Conservation (phyloP, 2,329 filamentous ascomycete genomes). For the Furcasterigmium furcatum region DNA sequence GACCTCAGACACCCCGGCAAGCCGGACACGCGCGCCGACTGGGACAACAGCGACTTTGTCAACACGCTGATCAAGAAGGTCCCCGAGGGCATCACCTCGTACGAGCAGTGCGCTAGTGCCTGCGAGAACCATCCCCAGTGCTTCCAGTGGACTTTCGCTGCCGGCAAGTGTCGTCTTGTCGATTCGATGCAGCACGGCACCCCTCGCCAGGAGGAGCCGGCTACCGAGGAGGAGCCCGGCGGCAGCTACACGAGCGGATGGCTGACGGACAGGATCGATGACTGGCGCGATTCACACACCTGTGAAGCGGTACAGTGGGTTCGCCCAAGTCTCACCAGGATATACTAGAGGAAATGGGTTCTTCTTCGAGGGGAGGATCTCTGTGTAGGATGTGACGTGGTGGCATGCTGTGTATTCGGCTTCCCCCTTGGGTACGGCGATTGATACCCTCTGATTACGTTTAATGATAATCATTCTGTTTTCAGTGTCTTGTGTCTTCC, state of each 20-base stretch:
- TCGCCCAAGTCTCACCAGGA: constrained; percentile 12
- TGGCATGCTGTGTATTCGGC: no score
- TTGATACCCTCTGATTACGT: no score
- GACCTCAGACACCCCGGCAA: constrained; percentile 29
- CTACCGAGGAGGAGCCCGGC: constrained; percentile 6
- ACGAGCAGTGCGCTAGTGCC: constrained; percentile 13
- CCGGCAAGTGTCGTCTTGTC: constrained; percentile 14
- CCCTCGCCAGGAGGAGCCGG: constrained; percentile 9
- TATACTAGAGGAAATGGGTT: constrained; percentile 1
- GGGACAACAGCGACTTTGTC: background rate
- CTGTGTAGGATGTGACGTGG: no score
- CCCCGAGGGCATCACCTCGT: constrained; percentile 3
- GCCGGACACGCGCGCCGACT: constrained; percentile 1
- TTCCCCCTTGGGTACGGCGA: no score
- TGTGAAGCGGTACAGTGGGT: constrained; percentile 16
- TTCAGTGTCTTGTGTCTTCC: no score
- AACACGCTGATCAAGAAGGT: constrained; percentile 1
- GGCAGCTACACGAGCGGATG: constrained; percentile 16
- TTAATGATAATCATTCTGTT: no score
- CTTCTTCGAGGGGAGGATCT: no score
- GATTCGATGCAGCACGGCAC: constrained; percentile 12
- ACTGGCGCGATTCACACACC: constrained; percentile 10
- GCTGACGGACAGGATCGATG: constrained; percentile 12
- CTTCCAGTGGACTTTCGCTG: constrained; percentile 16
- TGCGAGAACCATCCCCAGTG: constrained; percentile 14